A percentile compares a stretch with the other conserved stretches of the same genome.
Evolutionary conservation across 108 stramenopile species (phyloP).

Genomic region (Conticribra guillardii): DNA sequence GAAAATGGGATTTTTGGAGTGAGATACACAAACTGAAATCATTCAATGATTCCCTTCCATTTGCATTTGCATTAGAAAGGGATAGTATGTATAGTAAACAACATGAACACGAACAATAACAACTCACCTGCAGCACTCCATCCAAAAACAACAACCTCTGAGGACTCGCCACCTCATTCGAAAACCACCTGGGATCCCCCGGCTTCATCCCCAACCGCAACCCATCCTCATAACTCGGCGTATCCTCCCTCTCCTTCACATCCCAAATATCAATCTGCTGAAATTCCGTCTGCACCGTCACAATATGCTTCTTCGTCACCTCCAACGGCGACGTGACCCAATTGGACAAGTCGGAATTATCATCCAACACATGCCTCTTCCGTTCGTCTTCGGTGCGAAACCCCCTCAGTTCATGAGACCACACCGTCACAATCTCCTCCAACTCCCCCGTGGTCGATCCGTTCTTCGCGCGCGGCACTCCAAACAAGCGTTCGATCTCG

Average conservation of each 20-base stretch:
- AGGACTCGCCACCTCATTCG: constrained; percentile 63
- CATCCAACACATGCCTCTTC: constrained; percentile 51
- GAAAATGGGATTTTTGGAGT: no score
- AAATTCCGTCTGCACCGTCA: constrained; percentile 31
- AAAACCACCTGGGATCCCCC: constrained; percentile 79
- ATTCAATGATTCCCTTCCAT: no score
- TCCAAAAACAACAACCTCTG: constrained; percentile 72
- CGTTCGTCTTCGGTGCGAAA: constrained; percentile 67
- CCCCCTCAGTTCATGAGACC: constrained; percentile 83
- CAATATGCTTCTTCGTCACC: constrained; percentile 58
- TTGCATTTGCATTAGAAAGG: no score
- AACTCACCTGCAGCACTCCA: constrained; percentile 66
- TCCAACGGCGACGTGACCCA: constrained; percentile 63
- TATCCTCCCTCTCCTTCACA: constrained; percentile 63
- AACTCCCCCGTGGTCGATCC: constrained; percentile 35
- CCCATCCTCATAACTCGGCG: constrained; percentile 71
- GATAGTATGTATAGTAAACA: not conserved
- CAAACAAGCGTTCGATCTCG: constrained; percentile 67
- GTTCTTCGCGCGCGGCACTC: constrained; percentile 48
- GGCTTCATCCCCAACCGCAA: constrained; percentile 60
- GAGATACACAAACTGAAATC: no score
- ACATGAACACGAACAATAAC: no score
- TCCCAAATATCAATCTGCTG: constrained; percentile 91
- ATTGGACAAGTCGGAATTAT: constrained; percentile 54
- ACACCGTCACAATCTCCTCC: constrained; percentile 54